Evolutionary conservation across 2,329 filamentous ascomycete species (phyloP).

Genomic region (Sporothrix mexicana): DNA sequence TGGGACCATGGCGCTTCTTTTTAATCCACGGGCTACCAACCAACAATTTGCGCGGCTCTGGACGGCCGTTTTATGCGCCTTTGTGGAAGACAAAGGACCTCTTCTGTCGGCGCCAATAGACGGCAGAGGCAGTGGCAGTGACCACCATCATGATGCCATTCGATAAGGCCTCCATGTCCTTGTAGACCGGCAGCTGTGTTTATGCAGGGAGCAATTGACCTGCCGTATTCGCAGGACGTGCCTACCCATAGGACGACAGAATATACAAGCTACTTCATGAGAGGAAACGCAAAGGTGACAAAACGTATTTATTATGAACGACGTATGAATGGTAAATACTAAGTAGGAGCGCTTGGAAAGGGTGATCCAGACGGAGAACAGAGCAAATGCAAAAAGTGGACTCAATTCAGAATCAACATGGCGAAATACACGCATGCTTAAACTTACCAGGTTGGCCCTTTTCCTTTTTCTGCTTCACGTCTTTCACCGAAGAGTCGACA

Average conservation of each 20-base stretch:
- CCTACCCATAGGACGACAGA: background rate
- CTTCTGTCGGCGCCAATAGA: background rate
- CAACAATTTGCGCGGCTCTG: no score
- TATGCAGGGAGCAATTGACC: constrained; percentile 18
- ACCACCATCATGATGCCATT: background rate
- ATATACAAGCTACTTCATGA: no score
- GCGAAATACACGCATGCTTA: background rate
- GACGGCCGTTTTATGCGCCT: no score
- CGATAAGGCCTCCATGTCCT: background rate
- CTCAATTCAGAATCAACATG: background rate
- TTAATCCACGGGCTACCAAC: no score
- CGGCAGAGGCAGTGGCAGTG: background rate
- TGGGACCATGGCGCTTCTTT: no score
- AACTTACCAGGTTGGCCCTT: background rate
- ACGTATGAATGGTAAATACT: no score
- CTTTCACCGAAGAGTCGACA: background rate
- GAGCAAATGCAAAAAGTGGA: background rate
- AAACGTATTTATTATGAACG: no score
- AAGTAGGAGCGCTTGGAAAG: no score
- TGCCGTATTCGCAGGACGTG: background rate
- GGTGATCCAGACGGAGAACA: no score
- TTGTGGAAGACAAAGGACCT: constrained; percentile 15
- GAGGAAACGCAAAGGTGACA: no score
- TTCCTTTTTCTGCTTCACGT: background rate
- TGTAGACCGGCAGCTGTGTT: background rate